Conservation (phyloP, 2,329 filamentous ascomycete genomes). For the Penicillium oxalicum region DNA sequence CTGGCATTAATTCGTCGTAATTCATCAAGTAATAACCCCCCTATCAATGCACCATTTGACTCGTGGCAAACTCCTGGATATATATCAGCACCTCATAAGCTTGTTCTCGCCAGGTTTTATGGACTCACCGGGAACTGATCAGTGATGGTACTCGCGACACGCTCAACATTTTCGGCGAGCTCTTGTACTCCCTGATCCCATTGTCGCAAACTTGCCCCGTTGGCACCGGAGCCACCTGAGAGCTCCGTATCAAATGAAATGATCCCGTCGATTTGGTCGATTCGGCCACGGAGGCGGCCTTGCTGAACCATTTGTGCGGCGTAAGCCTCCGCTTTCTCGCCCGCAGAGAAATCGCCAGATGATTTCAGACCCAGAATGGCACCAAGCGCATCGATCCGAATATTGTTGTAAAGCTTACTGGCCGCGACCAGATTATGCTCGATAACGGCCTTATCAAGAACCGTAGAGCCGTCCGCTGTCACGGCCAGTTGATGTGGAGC, state of each 20-base stretch:
- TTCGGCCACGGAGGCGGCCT: slow-evolving; percentile 75
- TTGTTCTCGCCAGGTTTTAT: too few relatives aligned
- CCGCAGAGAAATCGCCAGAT: slow-evolving; percentile 40
- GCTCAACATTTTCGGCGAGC: slow-evolving; percentile 83
- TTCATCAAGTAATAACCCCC: slow-evolving; percentile 8
- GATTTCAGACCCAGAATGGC: slow-evolving; percentile 66
- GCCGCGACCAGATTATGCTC: slow-evolving; percentile 92
- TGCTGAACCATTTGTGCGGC: slow-evolving; percentile 96
- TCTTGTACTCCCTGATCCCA: slow-evolving; percentile 89
- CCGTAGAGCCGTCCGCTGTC: slow-evolving; percentile 85
- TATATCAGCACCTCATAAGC: too few relatives aligned
- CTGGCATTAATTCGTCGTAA: slow-evolving; percentile 4
- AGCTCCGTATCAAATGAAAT: slow-evolving; percentile 77
- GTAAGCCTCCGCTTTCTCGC: slow-evolving; percentile 79
- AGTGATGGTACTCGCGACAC: slow-evolving; percentile 73
- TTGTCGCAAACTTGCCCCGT: slow-evolving; percentile 66
- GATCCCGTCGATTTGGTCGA: slow-evolving; percentile 85
- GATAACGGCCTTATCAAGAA: slow-evolving; percentile 85
- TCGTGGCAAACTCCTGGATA: slow-evolving; percentile 29
- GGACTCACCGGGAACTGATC: slow-evolving; percentile 65
- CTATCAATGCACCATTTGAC: slow-evolving; percentile 32
- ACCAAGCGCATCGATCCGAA: slow-evolving; percentile 68
- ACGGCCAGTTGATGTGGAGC: slow-evolving; percentile 83
- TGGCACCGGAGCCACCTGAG: slow-evolving; percentile 53
- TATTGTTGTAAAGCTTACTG: slow-evolving; percentile 73